Evolutionary conservation across 2,329 filamentous ascomycete genomes (phyloP), one percentile per base, ranked within the genome.

Genomic region (Blumeria hordei): DNA sequence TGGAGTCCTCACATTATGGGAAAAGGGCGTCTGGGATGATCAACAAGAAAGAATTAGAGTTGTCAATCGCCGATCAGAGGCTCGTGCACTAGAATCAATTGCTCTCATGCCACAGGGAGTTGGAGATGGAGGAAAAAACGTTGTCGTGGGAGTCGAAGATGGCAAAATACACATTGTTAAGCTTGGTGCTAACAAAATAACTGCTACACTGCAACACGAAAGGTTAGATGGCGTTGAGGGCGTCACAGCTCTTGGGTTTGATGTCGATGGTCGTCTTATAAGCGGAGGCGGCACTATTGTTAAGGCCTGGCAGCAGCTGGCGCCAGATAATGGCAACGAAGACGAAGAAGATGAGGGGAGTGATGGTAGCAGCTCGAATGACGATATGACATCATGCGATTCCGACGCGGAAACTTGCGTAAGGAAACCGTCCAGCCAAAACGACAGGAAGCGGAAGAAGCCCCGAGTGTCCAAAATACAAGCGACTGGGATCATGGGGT

Each of bases 21-120:
- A 98, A 67, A 83, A 83, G 18, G 90, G 90, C 0, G 79, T 85
- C 0, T 96, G 92, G 90, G 88, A 94, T 64, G 90, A 96, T 66
- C 87, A 94, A 66, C 85, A 93, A 61, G 88, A 94, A 69, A 77
- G 88, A 54, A 84, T 95, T 62, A 78, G 84, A 52, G 78, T 95
- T 8, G 81, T 87, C 60, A 70, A 72, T 9, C 75, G 73, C 16
- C 73, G 69, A 60, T 69, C 67, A 18, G 82, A 78, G 8, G 85
- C 78, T 47, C 88, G 93, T 66, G 86, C 84, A 57, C 70, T 95
- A 44, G 90, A 96, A 64, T 76, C 80, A n/a, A 71, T 95, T 57
- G 74, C 78, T 1, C 68, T 83, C 54, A 71, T 92, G 16, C 87
- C 88, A 0, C 77, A 83, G 36, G 77, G 76, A 16, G 71, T 88